These are phyloP conservation scores for Glycyrrhiza uralensis DNA, from an alignment of 306 rosid genomes.

Conservation along the genomic window DNA sequence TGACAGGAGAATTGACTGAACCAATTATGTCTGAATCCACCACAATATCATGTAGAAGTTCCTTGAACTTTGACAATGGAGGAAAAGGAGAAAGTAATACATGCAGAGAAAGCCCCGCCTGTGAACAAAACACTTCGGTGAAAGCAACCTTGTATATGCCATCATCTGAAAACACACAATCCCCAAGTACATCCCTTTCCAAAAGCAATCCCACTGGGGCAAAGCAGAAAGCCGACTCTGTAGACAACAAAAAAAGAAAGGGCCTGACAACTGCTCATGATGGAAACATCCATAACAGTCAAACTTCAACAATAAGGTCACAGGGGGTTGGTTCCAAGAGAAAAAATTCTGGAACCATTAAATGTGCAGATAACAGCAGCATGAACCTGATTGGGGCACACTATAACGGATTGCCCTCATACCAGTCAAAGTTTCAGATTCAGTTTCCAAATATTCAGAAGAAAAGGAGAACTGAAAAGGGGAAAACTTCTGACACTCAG, in stretches of 20 bases:
- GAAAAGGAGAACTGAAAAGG: slow-evolving; percentile 49
- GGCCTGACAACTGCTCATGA: slow-evolving; percentile 15
- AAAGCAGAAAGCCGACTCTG: slow-evolving; percentile 26
- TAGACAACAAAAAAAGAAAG: slow-evolving; percentile 22
- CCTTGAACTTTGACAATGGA: slow-evolving; percentile 38
- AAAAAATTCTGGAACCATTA: slow-evolving; percentile 22
- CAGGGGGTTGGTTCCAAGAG: slow-evolving; percentile 34
- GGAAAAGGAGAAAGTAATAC: slow-evolving; percentile 34
- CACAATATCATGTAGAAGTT: slow-evolving; percentile 45
- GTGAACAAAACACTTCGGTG: slow-evolving; percentile 18
- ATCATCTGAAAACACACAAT: slow-evolving; percentile 22
- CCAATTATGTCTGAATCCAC: slow-evolving; percentile 23
- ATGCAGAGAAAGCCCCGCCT: slow-evolving; percentile 25
- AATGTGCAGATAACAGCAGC: slow-evolving; percentile 30
- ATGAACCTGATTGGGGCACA: slow-evolving; percentile 37
- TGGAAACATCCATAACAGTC: slow-evolving; percentile 35
- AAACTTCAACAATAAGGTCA: slow-evolving; percentile 14
- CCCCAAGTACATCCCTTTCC: slow-evolving; percentile 18
- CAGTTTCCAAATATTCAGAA: slow-evolving; percentile 49
- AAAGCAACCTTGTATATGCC: slow-evolving; percentile 25
- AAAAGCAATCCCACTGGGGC: slow-evolving; percentile 15
- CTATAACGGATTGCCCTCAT: slow-evolving; percentile 34
- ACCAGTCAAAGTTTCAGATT: slow-evolving; percentile 23
- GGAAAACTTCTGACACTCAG: slow-evolving; percentile 24
- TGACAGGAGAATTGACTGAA: slow-evolving; percentile 23